Evolutionary conservation across 1,284 basidiomycete species (phyloP).

Genomic region (Marasmius oreades): DNA sequence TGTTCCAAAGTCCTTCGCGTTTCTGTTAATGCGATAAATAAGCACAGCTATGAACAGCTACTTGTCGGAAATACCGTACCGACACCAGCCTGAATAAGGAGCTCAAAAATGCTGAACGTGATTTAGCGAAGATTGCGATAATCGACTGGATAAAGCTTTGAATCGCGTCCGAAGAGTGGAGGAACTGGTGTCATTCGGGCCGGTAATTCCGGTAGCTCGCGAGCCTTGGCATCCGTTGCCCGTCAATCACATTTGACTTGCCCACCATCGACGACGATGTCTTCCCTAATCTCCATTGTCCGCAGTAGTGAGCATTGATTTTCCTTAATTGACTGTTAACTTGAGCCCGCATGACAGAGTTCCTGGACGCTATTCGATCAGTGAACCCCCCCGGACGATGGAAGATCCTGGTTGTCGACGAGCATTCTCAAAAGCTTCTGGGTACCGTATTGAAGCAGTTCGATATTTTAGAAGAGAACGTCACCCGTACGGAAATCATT

Average conservation of each 20-base stretch:
- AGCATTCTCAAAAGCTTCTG: constrained; percentile 84
- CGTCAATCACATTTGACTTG: not conserved
- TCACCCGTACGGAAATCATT: constrained; percentile 68
- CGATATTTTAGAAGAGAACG: constrained; percentile 91
- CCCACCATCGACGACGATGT: constrained; percentile 20
- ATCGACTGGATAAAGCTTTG: no score
- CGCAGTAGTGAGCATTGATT: constrained; percentile 43
- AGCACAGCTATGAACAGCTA: no score
- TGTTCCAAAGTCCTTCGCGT: no score
- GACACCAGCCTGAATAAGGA: no score
- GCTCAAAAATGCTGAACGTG: no score
- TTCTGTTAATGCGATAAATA: no score
- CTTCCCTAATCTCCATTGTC: constrained; percentile 52
- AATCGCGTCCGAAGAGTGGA: no score
- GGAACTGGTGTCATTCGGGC: no score
- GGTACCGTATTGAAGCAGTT: constrained; percentile 88
- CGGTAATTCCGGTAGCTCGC: no score
- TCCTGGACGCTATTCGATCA: constrained; percentile 77
- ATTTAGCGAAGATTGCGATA: no score
- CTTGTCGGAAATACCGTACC: no score
- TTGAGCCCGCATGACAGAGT: constrained; percentile 42
- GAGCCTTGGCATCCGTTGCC: no score
- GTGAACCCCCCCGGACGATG: constrained; percentile 81
- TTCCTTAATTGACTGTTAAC: not conserved
- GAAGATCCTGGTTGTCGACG: constrained; percentile 97